Percentiles rank a stretch among this genome's conserved stretches.
These are phyloP conservation scores for Mycena crocata DNA, from an alignment of 768 basidiomycete genomes.

Conservation along the genomic window DNA sequence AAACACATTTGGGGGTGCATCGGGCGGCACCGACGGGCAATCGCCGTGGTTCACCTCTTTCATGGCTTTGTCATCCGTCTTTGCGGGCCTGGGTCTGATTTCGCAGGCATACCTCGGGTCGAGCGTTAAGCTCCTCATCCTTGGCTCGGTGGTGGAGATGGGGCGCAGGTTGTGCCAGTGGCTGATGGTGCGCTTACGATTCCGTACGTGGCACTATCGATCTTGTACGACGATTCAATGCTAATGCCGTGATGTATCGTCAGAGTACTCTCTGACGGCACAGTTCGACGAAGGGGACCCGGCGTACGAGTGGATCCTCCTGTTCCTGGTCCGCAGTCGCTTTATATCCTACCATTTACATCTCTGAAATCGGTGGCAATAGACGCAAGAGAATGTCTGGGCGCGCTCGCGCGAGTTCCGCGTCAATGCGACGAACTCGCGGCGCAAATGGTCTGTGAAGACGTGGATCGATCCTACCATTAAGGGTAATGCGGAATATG, in stretches of 20 bases:
- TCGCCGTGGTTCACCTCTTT: constrained; percentile 21
- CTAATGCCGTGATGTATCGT: neutral
- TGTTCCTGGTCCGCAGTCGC: constrained; percentile 49
- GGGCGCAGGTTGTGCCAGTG: constrained; percentile 22
- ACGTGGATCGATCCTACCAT: constrained; percentile 18
- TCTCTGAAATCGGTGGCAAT: neutral
- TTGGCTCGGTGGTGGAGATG: constrained; percentile 17
- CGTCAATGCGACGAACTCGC: constrained; percentile 53
- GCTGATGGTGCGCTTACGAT: constrained; percentile 5
- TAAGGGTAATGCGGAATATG: constrained; percentile 52
- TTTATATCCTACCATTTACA: constrained; percentile 1
- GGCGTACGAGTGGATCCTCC: constrained; percentile 61
- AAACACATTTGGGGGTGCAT: constrained; percentile 58
- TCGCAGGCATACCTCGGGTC: constrained; percentile 12
- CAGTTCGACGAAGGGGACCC: constrained; percentile 60
- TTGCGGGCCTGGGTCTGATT: constrained; percentile 21
- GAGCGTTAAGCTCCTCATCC: constrained; percentile 19
- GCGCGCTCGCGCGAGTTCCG: constrained; percentile 52
- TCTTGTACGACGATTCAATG: neutral
- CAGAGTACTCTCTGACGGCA: constrained; percentile 58
- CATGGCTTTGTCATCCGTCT: constrained; percentile 22
- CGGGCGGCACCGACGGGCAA: neutral
- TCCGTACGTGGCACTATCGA: neutral
- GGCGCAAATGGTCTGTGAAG: constrained; percentile 32
- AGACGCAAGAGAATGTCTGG: constrained; percentile 58